These are phyloP conservation scores for Fistulinella prunicolor DNA, from an alignment of 768 basidiomycete species.

Conservation along the genomic window DNA sequence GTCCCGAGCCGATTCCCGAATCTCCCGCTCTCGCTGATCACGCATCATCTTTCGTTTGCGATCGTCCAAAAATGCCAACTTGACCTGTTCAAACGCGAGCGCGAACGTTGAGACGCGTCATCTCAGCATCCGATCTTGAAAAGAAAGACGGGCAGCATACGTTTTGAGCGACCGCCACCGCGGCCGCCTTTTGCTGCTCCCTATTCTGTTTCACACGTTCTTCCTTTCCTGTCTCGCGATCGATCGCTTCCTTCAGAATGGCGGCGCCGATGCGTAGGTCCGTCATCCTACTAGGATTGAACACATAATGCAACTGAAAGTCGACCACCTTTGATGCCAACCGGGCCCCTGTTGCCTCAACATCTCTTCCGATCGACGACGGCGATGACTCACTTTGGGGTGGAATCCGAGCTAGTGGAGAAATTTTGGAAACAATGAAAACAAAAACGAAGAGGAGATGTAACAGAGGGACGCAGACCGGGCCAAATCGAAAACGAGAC, in stretches of 20 bases:
- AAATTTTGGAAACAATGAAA: too few species aligned
- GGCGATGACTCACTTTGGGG: constrained; percentile 52
- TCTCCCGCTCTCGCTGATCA: constrained; percentile 60
- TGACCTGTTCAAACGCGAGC: constrained; percentile 47
- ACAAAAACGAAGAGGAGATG: background rate
- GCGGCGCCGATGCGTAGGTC: constrained; percentile 62
- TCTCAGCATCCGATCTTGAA: background rate
- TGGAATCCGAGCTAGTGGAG: constrained; percentile 63
- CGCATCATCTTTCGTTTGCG: constrained; percentile 52
- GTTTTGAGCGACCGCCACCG: constrained; percentile 52
- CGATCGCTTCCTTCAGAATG: constrained; percentile 62
- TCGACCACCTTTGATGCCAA: constrained; percentile 56
- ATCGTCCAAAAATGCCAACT: constrained; percentile 77
- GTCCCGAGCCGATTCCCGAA: constrained; percentile 32
- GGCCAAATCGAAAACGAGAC: too few species aligned
- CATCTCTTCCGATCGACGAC: background rate
- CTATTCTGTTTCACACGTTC: constrained; percentile 47
- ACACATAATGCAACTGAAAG: constrained; percentile 74
- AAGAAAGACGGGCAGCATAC: constrained; percentile 35
- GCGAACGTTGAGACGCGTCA: background rate
- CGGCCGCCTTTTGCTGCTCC: constrained; percentile 58
- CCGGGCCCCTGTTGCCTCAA: background rate
- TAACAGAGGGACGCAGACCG: constrained; percentile 6
- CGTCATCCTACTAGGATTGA: constrained; percentile 47
- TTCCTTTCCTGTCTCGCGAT: constrained; percentile 46